These are phyloP conservation scores for Cucurbita pepo DNA, from an alignment of 306 rosid genomes.

Conservation along the genomic window DNA sequence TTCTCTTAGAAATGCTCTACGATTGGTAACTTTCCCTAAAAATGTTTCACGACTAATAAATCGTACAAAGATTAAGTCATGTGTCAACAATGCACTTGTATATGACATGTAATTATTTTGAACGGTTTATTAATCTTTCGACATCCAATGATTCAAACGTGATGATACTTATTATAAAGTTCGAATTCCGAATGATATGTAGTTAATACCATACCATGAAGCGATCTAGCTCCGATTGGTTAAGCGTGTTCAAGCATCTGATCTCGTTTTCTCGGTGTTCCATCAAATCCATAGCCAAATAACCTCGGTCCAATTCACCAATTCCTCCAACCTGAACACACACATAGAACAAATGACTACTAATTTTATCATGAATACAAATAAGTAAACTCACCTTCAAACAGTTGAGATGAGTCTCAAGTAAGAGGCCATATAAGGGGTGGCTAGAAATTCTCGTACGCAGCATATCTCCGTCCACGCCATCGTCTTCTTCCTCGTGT, in stretches of 20 bases:
- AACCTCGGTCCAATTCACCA: constrained; percentile 18
- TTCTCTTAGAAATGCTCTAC: no score
- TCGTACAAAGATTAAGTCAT: not conserved
- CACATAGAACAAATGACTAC: not conserved
- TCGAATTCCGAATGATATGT: not conserved
- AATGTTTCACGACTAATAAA: no score
- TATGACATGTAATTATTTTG: not conserved
- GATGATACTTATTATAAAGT: not conserved
- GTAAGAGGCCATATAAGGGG: constrained; percentile 46
- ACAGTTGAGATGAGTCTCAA: constrained; percentile 62
- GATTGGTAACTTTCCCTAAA: no score
- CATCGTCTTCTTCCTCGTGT: not conserved
- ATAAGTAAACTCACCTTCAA: constrained; percentile 35
- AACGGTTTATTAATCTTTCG: no score
- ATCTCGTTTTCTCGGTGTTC: constrained; percentile 16
- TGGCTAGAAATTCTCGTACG: constrained; percentile 62
- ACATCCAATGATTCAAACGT: no score
- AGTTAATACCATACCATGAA: constrained; percentile 45
- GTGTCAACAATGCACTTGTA: no score
- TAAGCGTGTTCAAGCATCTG: constrained; percentile 20
- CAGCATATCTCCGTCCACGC: constrained; percentile 36
- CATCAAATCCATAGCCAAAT: constrained; percentile 21
- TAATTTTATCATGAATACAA: not conserved
- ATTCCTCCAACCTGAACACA: constrained; percentile 34
- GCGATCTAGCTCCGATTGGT: constrained; percentile 59